Evolutionary conservation across 768 basidiomycete genomes (phyloP).

Genomic region (Boletus rufocinnamomeus): DNA sequence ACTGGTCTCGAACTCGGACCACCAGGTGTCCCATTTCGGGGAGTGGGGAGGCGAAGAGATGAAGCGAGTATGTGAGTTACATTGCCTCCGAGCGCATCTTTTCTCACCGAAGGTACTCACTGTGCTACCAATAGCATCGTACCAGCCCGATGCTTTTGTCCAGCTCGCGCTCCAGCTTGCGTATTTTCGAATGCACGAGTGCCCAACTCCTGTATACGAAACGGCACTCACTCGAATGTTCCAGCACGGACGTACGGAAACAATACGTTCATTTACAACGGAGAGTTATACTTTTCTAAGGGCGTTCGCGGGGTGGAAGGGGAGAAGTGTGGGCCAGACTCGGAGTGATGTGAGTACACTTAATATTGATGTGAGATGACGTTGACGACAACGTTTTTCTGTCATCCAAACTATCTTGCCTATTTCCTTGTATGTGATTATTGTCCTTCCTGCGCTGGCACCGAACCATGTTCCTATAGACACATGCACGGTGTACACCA

Average conservation of each 20-base stretch:
- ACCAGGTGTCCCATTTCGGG: slow-evolving; percentile 77
- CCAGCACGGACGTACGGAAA: slow-evolving; percentile 86
- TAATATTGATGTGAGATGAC: not conserved
- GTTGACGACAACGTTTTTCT: slow-evolving; percentile 6
- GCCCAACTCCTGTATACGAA: slow-evolving; percentile 89
- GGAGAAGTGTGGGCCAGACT: slow-evolving; percentile 2
- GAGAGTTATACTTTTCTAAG: slow-evolving; percentile 67
- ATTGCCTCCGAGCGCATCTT: not conserved
- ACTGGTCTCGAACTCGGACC: slow-evolving; percentile 79
- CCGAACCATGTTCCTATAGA: not conserved
- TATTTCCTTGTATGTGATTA: slow-evolving; percentile 32
- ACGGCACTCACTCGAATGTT: slow-evolving; percentile 89
- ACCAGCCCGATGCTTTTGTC: slow-evolving; percentile 80
- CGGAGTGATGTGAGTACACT: slow-evolving; percentile 16
- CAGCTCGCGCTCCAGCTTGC: slow-evolving; percentile 93
- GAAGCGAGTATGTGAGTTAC: slow-evolving; percentile 60
- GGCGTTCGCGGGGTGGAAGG: slow-evolving; percentile 23
- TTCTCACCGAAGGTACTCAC: not conserved
- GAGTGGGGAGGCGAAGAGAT: slow-evolving; percentile 90
- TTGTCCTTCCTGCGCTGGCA: not conserved
- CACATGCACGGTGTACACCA: not conserved
- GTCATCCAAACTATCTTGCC: not conserved
- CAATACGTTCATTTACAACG: slow-evolving; percentile 70
- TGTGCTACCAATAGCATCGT: slow-evolving; percentile 40
- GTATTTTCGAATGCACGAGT: slow-evolving; percentile 76